A percentile compares a stretch with the other conserved stretches of the same genome.
Conservation (phyloP, 1,284 basidiomycete species). For the Microbotryum violaceum region DNA sequence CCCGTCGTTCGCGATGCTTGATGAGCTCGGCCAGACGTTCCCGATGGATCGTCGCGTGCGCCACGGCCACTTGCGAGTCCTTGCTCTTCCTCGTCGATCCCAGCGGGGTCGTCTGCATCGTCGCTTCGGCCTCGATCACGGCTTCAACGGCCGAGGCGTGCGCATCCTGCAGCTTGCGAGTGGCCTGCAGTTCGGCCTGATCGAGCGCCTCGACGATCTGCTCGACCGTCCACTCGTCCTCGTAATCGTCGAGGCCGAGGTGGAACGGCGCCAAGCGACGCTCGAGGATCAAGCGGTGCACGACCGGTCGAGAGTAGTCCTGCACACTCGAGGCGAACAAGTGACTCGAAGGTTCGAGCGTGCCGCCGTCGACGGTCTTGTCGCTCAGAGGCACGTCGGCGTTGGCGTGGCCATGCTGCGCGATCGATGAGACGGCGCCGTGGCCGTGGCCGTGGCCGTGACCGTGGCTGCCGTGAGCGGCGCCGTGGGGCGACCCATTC, state of each 20-base stretch:
- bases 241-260: slow-evolving; percentile 86
- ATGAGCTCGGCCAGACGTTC: slow-evolving; percentile 32
- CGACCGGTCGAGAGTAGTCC: slow-evolving; percentile 70
- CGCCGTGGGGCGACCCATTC: background rate
- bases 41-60: slow-evolving; percentile 14
- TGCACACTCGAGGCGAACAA: slow-evolving; percentile 54
- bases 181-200: slow-evolving; percentile 25
- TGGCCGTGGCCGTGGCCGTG: background rate
- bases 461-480: background rate
- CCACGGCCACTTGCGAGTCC: slow-evolving; percentile 19
- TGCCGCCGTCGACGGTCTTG: slow-evolving; percentile 54
- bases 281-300: slow-evolving; percentile 76
- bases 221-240: slow-evolving; percentile 73
- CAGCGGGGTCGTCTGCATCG: slow-evolving; percentile 10
- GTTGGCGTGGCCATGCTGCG: slow-evolving; percentile 2
- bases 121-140: slow-evolving; percentile 22
- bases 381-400: background rate
- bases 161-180: slow-evolving; percentile 24
- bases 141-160: slow-evolving; percentile 22
- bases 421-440: slow-evolving; percentile 12
- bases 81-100: slow-evolving; percentile 25
- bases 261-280: slow-evolving; percentile 92
- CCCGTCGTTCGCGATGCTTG: slow-evolving; percentile 12
- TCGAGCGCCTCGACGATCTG: slow-evolving; percentile 59
- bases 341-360: slow-evolving; percentile 81